phyloP scores from a whole-genome alignment of 441 rosid species.

The Adansonia madagascariensis region DNA sequence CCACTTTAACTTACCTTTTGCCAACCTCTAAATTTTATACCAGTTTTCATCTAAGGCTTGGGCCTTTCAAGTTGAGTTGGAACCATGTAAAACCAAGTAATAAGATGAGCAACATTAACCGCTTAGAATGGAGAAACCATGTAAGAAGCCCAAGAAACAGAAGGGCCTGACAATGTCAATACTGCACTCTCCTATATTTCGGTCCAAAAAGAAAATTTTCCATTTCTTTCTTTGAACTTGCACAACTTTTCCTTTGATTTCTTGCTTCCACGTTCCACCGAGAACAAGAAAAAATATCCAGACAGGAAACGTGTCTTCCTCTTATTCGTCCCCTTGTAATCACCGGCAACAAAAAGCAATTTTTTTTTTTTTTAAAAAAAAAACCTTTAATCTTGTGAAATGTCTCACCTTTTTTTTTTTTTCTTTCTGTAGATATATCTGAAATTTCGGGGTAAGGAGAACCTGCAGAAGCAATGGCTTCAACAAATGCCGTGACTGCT shows the following conservation, averaged over 20 bases:
- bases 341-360: neutral
- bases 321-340: neutral
- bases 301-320: neutral
- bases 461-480: constrained; percentile 43
- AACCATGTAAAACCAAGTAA: neutral
- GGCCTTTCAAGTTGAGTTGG: neutral
- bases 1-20: too few species aligned
- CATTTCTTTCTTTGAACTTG: neutral
- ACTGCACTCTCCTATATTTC: neutral
- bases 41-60: neutral
- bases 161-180: neutral
- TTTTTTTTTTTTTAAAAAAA: neutral
- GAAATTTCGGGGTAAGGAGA: neutral
- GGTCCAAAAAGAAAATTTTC: neutral
- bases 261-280: neutral
- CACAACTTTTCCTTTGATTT: neutral
- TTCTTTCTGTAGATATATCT: neutral
- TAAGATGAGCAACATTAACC: too few species aligned
- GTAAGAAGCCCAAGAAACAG: neutral
- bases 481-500: constrained; percentile 40
- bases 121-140: neutral
- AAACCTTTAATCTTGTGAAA: neutral
- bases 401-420: neutral
- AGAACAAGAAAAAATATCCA: neutral
- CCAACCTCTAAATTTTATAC: too few species aligned